phyloP scores from a whole-genome alignment of 306 rosid genomes.

The Arachis stenosperma region DNA sequence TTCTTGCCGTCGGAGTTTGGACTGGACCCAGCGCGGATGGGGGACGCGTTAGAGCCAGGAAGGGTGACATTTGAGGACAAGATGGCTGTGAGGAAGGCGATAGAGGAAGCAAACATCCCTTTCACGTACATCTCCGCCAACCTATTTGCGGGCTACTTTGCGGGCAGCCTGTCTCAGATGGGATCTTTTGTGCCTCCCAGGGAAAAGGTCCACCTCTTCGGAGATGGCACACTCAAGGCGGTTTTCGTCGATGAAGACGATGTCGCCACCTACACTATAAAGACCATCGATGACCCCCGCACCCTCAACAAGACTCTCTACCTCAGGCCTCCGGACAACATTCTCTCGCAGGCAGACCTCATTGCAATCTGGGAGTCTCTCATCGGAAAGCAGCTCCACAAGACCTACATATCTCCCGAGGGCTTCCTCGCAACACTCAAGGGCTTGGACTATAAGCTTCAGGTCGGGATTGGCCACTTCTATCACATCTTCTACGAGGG shows the following conservation, averaged over 20 bases:
- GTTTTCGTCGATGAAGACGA: slow-evolving; percentile 71
- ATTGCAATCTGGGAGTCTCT: slow-evolving; percentile 77
- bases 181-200: slow-evolving; percentile 66
- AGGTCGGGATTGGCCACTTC: slow-evolving; percentile 69
- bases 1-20: slow-evolving; percentile 93
- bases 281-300: slow-evolving; percentile 75
- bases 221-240: slow-evolving; percentile 74
- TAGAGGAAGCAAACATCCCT: slow-evolving; percentile 78
- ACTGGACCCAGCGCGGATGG: slow-evolving; percentile 77
- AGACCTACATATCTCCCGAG: slow-evolving; percentile 51
- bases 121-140: slow-evolving; percentile 78
- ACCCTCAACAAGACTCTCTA: slow-evolving; percentile 83
- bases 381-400: slow-evolving; percentile 52
- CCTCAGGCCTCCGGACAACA: slow-evolving; percentile 68
- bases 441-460: slow-evolving; percentile 60
- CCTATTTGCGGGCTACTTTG: slow-evolving; percentile 85
- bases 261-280: slow-evolving; percentile 68
- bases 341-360: slow-evolving; percentile 67
- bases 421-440: slow-evolving; percentile 55
- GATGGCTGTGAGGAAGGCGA: slow-evolving; percentile 74
- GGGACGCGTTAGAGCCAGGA: slow-evolving; percentile 79
- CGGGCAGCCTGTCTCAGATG: slow-evolving; percentile 81
- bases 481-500: slow-evolving; percentile 80
- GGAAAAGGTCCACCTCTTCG: slow-evolving; percentile 64
- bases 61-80: slow-evolving; percentile 87